These are phyloP conservation scores for Artemisia annua DNA, from an alignment of 129 eudicot species.

Conservation along the genomic window DNA sequence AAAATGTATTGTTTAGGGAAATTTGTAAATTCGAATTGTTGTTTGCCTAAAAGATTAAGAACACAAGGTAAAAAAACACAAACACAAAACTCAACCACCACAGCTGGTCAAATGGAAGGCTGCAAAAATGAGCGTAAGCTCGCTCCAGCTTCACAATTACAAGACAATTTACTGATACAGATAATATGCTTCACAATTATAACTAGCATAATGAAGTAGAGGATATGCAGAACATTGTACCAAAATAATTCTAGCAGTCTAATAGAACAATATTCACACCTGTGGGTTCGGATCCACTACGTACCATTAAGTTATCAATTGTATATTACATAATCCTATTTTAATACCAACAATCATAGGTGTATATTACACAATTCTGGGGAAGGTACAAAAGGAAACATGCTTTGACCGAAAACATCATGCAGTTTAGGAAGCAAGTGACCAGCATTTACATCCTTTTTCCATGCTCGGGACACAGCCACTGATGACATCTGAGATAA, in stretches of 20 bases:
- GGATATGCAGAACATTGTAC: too few species aligned
- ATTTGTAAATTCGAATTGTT: not conserved
- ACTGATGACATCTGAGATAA: conserved; percentile 37
- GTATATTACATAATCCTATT: conserved; percentile 6
- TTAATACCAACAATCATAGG: conserved; percentile 15
- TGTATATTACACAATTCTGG: conserved; percentile 50
- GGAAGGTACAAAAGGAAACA: conserved; percentile 69
- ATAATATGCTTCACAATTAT: too few species aligned
- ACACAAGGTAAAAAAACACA: too few species aligned
- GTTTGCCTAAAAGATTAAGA: not conserved
- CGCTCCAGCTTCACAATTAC: too few species aligned
- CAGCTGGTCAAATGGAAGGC: too few species aligned
- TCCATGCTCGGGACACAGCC: conserved; percentile 65
- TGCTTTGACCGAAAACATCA: conserved; percentile 80
- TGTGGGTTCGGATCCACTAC: too few species aligned
- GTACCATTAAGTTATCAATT: not conserved
- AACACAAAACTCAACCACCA: too few species aligned
- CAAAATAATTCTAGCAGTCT: too few species aligned
- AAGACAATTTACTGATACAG: too few species aligned
- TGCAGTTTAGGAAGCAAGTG: conserved; percentile 52
- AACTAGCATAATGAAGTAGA: too few species aligned
- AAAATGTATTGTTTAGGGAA: not conserved
- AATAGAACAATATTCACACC: too few species aligned
- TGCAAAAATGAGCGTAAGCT: too few species aligned
- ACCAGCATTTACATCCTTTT: conserved; percentile 59